These are phyloP conservation scores for Colletotrichum sp. DNA, from an alignment of 2,329 filamentous ascomycete genomes.

Conservation along the genomic window DNA sequence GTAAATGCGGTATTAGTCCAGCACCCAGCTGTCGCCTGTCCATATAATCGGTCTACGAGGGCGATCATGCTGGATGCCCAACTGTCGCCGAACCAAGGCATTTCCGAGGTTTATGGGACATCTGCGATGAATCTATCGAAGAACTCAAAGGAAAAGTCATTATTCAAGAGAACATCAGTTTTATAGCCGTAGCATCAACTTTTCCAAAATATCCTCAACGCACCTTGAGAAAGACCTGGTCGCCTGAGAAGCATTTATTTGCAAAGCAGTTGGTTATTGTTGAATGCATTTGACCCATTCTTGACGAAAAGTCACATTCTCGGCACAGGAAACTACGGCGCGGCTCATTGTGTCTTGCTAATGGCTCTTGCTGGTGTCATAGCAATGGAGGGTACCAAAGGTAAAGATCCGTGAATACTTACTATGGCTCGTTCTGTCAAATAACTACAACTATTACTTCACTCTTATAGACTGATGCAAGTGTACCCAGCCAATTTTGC, in stretches of 20 bases:
- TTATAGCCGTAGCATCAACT: neutral
- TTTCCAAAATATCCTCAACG: neutral
- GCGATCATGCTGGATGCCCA: neutral
- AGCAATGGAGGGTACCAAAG: neutral
- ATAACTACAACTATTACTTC: accelerated
- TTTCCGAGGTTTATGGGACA: neutral
- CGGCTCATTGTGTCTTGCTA: neutral
- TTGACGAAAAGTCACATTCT: neutral
- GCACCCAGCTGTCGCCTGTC: neutral
- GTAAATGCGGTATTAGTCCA: neutral
- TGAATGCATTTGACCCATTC: neutral
- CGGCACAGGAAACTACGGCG: neutral
- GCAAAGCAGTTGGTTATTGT: neutral
- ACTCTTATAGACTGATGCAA: neutral
- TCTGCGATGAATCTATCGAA: neutral
- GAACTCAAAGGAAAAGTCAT: neutral
- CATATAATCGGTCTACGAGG: neutral
- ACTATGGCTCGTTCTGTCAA: neutral
- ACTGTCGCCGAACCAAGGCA: neutral
- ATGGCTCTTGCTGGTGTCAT: neutral
- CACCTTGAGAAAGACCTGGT: neutral
- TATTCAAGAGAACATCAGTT: neutral
- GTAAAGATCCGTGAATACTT: neutral
- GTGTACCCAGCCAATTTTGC: neutral
- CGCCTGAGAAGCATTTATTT: neutral